These are phyloP conservation scores for Phytopythium ostracodes DNA, from an alignment of 352 stramenopile species.

Conservation along the genomic window DNA sequence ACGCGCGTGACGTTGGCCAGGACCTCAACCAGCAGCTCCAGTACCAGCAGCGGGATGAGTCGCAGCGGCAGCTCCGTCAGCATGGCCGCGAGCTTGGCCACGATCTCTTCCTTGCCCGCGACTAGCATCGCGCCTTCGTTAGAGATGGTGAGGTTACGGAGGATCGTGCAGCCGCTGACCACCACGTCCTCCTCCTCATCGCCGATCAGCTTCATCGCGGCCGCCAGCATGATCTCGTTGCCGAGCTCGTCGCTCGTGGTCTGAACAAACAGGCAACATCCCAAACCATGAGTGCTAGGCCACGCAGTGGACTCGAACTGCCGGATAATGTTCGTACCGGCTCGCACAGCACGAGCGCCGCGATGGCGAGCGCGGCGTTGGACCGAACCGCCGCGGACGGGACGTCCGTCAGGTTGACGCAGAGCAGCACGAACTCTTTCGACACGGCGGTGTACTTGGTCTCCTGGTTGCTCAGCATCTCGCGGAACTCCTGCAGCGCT, in stretches of 20 bases:
- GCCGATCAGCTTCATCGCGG: conserved; percentile 32
- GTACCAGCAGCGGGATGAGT: conserved; percentile 26
- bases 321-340: conserved; percentile 39
- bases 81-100: conserved; percentile 40
- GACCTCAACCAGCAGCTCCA: conserved; percentile 33
- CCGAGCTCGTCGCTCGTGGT: conserved; percentile 36
- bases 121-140: conserved; percentile 50
- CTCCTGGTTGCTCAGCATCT: conserved; percentile 56
- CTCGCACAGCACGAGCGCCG: conserved; percentile 51
- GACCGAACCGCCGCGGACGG: conserved; percentile 34
- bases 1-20: conserved; percentile 56
- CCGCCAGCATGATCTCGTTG: conserved; percentile 48
- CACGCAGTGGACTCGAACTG: not conserved
- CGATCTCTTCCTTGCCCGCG: conserved; percentile 28
- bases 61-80: conserved; percentile 41
- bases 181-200: conserved; percentile 44
- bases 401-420: conserved; percentile 42
- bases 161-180: conserved; percentile 40
- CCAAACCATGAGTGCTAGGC: not conserved
- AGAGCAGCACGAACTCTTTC: conserved; percentile 51
- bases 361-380: conserved; percentile 40
- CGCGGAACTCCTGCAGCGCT: conserved; percentile 42
- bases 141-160: conserved; percentile 54
- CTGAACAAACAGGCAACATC: conserved; percentile 8
- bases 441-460: conserved; percentile 47